A percentile compares a stretch with the other conserved stretches of the same genome.
Conservation (phyloP, 352 stramenopile species). For the Phytophthora vignae region DNA sequence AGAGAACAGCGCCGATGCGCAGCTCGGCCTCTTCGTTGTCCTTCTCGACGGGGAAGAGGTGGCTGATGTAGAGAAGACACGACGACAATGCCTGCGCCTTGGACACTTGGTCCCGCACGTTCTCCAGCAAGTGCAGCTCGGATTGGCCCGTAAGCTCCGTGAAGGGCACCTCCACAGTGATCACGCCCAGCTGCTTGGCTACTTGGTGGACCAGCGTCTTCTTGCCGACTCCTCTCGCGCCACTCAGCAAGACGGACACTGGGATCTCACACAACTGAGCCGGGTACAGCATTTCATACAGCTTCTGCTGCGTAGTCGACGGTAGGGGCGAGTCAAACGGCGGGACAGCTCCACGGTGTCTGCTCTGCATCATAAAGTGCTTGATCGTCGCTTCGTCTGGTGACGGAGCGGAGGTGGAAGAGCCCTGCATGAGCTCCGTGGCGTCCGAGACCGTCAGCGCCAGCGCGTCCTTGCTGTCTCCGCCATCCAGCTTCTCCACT, state of each 20-base stretch:
- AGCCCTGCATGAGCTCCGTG: slow-evolving; percentile 76
- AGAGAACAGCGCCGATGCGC: slow-evolving; percentile 65
- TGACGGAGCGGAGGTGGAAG: slow-evolving; percentile 51
- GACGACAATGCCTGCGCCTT: slow-evolving; percentile 74
- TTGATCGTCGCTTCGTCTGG: slow-evolving; percentile 69
- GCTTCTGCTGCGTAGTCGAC: slow-evolving; percentile 47
- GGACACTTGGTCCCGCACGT: slow-evolving; percentile 70
- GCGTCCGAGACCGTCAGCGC: slow-evolving; percentile 64
- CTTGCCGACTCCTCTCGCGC: slow-evolving; percentile 76
- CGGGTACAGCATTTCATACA: slow-evolving; percentile 78
- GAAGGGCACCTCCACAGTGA: slow-evolving; percentile 80
- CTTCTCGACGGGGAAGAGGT: slow-evolving; percentile 80
- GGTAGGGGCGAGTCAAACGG: slow-evolving; percentile 38
- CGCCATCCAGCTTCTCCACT: slow-evolving; percentile 59
- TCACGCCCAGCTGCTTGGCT: slow-evolving; percentile 70
- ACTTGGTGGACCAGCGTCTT: slow-evolving; percentile 74
- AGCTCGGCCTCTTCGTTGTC: slow-evolving; percentile 80
- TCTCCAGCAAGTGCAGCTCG: slow-evolving; percentile 79
- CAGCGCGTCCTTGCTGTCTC: slow-evolving; percentile 31
- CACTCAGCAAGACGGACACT: slow-evolving; percentile 76
- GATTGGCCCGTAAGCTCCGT: slow-evolving; percentile 77
- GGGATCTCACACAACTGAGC: slow-evolving; percentile 72
- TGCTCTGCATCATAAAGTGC: slow-evolving; percentile 49
- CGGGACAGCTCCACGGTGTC: slow-evolving; percentile 7
- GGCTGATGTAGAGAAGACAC: slow-evolving; percentile 85